Base-by-base conservation (phyloP, 768 basidiomycete genomes). In the Favolaschia claudopus region DNA sequence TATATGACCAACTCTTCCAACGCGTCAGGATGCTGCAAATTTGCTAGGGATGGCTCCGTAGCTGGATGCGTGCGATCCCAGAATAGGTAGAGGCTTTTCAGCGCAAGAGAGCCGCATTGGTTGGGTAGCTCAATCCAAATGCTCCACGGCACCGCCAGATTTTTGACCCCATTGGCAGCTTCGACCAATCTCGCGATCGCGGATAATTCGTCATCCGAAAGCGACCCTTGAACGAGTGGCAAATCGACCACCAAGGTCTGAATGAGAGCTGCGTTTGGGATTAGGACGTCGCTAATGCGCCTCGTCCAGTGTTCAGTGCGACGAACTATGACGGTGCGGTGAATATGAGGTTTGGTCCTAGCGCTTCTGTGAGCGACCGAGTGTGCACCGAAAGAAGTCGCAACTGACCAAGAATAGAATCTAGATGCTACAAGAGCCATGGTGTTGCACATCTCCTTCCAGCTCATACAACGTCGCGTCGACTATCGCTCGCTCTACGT, bases 81-180 rank as follows among this genome's bases (percentile, higher is more conserved):
- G 3, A 36, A 10, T 24, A 56, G 43, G 19, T 56, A 56, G 20
- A 56, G 55, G 55, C 55, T 56, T 31, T 56, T 22, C 25, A 56
- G 34, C 15, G 13, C n/a, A 7, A 56, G n/a, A 31, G 27, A 6
- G 37, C 42, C 42, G 19, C 43, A 47, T 47, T 56, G 44, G 22
- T 7, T 27, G 3, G 4, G 22, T 10, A 40, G 24, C 6, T 34
- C 27, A 29, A 34, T 13, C 55, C 55, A 56, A 15, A 48, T 27
- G 14, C 19, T 38, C 55, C 55, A 56, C 12, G 10, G 13, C 4
- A 55, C 33, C 5, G 53, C 53, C 20, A 55, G 44, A 36, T 55
- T 31, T 13, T 13, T 12, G 32, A 54, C 31, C 13, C 28, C 14
- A 4, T 13, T 22, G 32, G 50, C 33, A n/a, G 9, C 17, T n/a